phyloP scores from a whole-genome alignment of 2,329 filamentous ascomycete genomes.

The Xylaria hypoxylon region DNA sequence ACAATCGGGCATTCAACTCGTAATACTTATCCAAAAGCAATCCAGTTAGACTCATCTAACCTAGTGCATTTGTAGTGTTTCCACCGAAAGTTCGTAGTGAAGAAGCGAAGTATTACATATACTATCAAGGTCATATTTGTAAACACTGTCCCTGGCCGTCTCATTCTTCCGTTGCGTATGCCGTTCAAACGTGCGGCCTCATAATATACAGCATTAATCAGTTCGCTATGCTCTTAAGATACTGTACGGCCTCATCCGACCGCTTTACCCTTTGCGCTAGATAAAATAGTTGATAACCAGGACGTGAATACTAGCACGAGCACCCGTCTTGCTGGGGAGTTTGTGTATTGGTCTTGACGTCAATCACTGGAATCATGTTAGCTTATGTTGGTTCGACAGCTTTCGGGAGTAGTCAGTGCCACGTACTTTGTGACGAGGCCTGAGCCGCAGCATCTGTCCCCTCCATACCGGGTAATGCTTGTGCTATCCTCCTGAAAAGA shows the following conservation, averaged over 20 bases:
- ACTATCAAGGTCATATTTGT: slow-evolving; percentile 48
- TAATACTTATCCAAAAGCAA: slow-evolving; percentile 14
- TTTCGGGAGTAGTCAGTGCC: neutral
- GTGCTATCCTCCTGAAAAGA: slow-evolving; percentile 96
- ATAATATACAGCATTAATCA: slow-evolving; percentile 48
- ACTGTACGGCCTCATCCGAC: slow-evolving; percentile 22
- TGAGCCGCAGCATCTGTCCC: slow-evolving; percentile 83
- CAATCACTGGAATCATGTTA: slow-evolving; percentile 75
- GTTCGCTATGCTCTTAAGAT: slow-evolving; percentile 50
- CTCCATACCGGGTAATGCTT: slow-evolving; percentile 97
- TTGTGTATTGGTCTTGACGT: slow-evolving; percentile 85
- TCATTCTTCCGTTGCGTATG: slow-evolving; percentile 37
- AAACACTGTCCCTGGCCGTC: slow-evolving; percentile 41
- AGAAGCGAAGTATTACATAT: slow-evolving; percentile 49
- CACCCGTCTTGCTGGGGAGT: slow-evolving; percentile 79
- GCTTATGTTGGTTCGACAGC: slow-evolving; percentile 24
- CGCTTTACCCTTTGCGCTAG: slow-evolving; percentile 27
- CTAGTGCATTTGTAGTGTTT: slow-evolving; percentile 7
- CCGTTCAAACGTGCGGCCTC: slow-evolving; percentile 33
- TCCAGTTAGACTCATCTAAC: slow-evolving; percentile 6
- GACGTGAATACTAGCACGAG: slow-evolving; percentile 62
- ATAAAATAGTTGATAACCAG: slow-evolving; percentile 14
- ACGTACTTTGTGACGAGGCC: slow-evolving; percentile 80
- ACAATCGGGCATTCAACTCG: slow-evolving; percentile 4
- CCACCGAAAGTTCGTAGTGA: slow-evolving; percentile 23